Evolutionary conservation across 805 yeast species (phyloP).

Genomic region (Metschnikowia reukaufii): DNA sequence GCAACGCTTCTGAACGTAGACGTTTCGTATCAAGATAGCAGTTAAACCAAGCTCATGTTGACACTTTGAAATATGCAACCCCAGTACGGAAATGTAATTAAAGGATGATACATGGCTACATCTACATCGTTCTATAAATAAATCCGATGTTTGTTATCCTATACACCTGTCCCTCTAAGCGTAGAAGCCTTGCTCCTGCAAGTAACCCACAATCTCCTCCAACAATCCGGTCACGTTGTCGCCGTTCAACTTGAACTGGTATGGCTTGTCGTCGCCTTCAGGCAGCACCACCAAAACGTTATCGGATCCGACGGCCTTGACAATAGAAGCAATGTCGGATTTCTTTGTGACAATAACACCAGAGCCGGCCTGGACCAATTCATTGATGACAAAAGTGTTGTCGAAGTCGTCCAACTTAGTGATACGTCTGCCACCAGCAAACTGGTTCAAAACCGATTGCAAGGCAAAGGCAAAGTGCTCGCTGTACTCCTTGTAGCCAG

Average conservation of each 20-base stretch:
- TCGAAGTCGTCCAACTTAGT: slow-evolving; percentile 47
- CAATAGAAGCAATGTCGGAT: slow-evolving; percentile 40
- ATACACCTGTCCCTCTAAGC: background rate
- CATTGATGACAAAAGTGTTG: slow-evolving; percentile 66
- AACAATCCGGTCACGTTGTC: slow-evolving; percentile 45
- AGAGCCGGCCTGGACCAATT: slow-evolving; percentile 84
- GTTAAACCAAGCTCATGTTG: no score
- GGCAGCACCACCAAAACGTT: slow-evolving; percentile 51
- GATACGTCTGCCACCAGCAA: slow-evolving; percentile 79
- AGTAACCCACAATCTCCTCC: slow-evolving; percentile 66
- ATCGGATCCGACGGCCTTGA: slow-evolving; percentile 45
- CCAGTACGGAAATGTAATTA: no score
- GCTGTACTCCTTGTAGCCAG: slow-evolving; percentile 23
- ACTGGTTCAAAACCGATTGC: slow-evolving; percentile 87
- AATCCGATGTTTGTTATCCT: background rate
- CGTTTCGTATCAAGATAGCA: no score
- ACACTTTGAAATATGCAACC: no score
- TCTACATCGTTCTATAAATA: background rate
- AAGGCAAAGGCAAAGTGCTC: slow-evolving; percentile 71
- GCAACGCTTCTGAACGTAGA: no score
- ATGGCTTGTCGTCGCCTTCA: slow-evolving; percentile 17
- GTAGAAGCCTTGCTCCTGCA: slow-evolving; percentile 85
- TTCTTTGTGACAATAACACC: slow-evolving; percentile 67
- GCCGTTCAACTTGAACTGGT: slow-evolving; percentile 13
- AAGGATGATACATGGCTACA: no score